Percentiles rank a stretch among this genome's conserved stretches.
Evolutionary conservation across 1,139 yeast species (phyloP).

Genomic region (Suhomyces coccinellae): DNA sequence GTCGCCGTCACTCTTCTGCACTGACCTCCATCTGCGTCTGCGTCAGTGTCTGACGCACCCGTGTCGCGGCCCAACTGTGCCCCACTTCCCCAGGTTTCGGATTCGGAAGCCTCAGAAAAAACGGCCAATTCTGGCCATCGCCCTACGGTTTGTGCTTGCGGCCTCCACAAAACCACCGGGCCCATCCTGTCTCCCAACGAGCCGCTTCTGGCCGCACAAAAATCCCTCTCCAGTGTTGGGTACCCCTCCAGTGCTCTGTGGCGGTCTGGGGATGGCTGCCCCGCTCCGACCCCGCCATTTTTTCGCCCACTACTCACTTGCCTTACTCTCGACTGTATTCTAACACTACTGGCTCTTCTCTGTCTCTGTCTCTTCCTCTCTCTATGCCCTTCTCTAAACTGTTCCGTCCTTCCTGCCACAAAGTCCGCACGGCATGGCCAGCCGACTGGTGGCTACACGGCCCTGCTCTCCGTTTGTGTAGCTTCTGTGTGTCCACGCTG

Average conservation of each 20-base stretch:
- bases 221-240: background rate
- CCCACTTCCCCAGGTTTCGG: conserved; percentile 14
- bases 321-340: too few species aligned
- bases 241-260: background rate
- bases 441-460: too few species aligned
- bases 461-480: too few species aligned
- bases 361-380: background rate
- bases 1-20: too few species aligned
- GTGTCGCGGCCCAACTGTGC: background rate
- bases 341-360: too few species aligned
- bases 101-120: background rate
- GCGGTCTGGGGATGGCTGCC: background rate
- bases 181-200: background rate
- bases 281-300: conserved; percentile 6
- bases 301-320: too few species aligned
- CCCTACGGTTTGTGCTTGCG: background rate
- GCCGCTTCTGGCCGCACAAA: background rate
- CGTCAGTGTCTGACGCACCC: background rate
- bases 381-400: conserved; percentile 1
- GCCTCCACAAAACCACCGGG: background rate
- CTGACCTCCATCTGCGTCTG: too few species aligned
- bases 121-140: background rate
- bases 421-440: too few species aligned
- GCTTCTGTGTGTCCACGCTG: too few species aligned
- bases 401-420: background rate